These are phyloP conservation scores for Gentiana dahurica DNA, from an alignment of 257 asterid species.

Conservation along the genomic window DNA sequence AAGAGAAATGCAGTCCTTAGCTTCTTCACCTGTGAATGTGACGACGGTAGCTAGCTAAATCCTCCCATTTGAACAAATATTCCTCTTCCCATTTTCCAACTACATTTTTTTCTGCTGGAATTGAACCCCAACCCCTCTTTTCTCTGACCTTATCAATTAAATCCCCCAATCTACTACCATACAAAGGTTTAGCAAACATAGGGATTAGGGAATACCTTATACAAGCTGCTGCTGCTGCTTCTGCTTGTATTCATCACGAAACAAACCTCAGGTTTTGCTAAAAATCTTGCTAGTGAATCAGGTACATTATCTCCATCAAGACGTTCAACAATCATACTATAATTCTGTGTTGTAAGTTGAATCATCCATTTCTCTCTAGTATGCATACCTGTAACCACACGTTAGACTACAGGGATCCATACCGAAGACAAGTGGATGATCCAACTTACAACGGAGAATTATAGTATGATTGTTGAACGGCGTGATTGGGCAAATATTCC, in stretches of 20 bases:
- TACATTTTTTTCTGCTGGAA: too few species aligned
- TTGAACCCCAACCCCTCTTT: too few species aligned
- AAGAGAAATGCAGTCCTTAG: too few species aligned
- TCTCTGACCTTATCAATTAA: too few species aligned
- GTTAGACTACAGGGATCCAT: constrained; percentile 2
- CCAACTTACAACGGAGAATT: neutral
- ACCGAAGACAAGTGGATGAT: neutral
- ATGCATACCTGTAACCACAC: neutral
- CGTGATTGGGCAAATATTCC: neutral
- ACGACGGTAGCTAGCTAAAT: too few species aligned
- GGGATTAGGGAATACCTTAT: neutral
- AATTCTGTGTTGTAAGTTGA: neutral
- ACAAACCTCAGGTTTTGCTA: constrained; percentile 1
- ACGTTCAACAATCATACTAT: neutral
- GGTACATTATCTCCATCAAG: neutral
- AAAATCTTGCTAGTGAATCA: neutral
- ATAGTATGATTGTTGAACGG: too few species aligned
- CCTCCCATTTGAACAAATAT: too few species aligned
- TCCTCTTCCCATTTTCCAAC: too few species aligned
- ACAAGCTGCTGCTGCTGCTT: neutral
- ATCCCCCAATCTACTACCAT: too few species aligned
- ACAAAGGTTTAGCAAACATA: too few species aligned
- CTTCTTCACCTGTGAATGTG: too few species aligned
- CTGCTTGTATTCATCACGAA: neutral
- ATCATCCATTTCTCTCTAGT: neutral